Evolutionary conservation across 352 stramenopile genomes (phyloP).

Genomic region (Nothophytophthora sp.): DNA sequence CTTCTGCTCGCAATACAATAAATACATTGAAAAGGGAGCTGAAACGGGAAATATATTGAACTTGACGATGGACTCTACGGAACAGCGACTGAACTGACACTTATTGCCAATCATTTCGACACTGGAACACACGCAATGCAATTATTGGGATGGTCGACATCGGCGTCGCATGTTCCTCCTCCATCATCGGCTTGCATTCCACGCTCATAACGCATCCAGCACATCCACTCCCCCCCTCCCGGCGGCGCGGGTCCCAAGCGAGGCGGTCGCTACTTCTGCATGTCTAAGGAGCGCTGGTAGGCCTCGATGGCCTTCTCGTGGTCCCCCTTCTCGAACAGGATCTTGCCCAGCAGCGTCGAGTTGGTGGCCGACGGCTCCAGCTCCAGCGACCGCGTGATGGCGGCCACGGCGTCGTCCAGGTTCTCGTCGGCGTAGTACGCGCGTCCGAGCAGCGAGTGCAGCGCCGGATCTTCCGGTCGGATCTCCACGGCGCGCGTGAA

Average conservation of each 20-base stretch:
- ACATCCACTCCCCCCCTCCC: conserved; percentile 30
- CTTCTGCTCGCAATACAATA: no score
- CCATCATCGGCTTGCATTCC: no score
- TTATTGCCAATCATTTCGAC: no score
- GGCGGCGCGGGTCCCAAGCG: background rate
- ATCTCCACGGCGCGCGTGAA: conserved; percentile 87
- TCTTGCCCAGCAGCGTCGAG: conserved; percentile 84
- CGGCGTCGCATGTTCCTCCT: no score
- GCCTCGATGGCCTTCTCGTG: conserved; percentile 85
- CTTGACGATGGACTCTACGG: no score
- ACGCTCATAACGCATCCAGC: conserved; percentile 3
- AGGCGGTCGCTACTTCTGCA: conserved; percentile 42
- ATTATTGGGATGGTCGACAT: no score
- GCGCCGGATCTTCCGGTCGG: conserved; percentile 63
- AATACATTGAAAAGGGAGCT: no score
- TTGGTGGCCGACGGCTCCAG: conserved; percentile 82
- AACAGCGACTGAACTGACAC: no score
- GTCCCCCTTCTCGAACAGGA: conserved; percentile 88
- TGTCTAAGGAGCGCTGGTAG: conserved; percentile 83
- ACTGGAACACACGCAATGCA: no score
- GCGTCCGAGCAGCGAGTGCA: conserved; percentile 79
- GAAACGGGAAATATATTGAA: no score
- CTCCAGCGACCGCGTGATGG: conserved; percentile 65
- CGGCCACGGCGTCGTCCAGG: conserved; percentile 68
- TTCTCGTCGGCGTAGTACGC: conserved; percentile 87